Percentiles rank a stretch among this genome's conserved stretches.
Evolutionary conservation across 495 filamentous ascomycete genomes (phyloP).

Genomic region (Hypomontagnella monticulosa): DNA sequence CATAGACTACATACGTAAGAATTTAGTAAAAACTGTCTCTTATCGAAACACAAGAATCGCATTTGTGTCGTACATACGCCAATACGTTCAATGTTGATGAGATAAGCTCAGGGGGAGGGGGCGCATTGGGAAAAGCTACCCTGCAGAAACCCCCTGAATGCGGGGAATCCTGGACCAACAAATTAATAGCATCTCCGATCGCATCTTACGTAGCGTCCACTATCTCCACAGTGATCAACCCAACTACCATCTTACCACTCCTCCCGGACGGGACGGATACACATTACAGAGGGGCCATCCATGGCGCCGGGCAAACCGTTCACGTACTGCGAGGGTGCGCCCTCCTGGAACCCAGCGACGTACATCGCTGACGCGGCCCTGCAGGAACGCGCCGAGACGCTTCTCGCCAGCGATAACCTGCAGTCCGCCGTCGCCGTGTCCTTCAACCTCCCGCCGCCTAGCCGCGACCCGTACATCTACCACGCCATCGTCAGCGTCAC

Average conservation of each 20-base stretch:
- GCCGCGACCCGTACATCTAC: constrained; percentile 64
- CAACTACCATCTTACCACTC: too few relatives aligned
- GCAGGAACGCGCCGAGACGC: constrained; percentile 40
- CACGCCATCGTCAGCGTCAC: constrained; percentile 61
- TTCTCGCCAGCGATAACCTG: constrained; percentile 56
- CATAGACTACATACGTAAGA: not conserved
- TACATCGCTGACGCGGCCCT: constrained; percentile 38
- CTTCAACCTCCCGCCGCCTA: constrained; percentile 56
- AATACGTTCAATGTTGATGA: not conserved
- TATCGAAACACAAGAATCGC: too few relatives aligned
- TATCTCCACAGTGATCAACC: too few relatives aligned
- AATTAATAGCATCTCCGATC: not conserved
- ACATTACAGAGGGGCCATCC: not conserved
- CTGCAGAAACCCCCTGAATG: constrained; percentile 27
- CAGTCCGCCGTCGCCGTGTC: constrained; percentile 58
- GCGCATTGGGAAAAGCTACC: constrained; percentile 13
- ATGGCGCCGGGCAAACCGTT: constrained; percentile 33
- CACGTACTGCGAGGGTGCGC: constrained; percentile 43
- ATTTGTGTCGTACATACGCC: not conserved
- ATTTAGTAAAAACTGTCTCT: too few relatives aligned
- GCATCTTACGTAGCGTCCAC: too few relatives aligned
- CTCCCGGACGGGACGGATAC: too few relatives aligned
- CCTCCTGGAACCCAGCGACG: constrained; percentile 38
- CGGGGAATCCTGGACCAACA: constrained; percentile 25
- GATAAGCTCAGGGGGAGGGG: not conserved